Base-by-base conservation (phyloP, 495 filamentous ascomycete species). In the Podospora sp. region DNA sequence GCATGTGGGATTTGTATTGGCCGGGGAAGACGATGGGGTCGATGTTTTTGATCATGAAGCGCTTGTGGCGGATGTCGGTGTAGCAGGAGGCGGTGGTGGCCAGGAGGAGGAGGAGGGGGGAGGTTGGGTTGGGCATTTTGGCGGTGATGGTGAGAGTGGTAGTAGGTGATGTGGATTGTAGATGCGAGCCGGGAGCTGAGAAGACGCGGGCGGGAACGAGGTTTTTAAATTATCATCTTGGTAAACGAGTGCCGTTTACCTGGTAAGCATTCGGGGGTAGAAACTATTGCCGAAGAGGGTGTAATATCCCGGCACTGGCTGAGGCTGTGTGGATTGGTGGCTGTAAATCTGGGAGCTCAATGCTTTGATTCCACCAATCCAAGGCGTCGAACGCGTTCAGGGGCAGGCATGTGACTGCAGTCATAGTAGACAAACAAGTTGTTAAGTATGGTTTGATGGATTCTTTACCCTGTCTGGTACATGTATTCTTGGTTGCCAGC, bases 31-130 rank as follows among this genome's bases (percentile, higher is more conserved):
- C 74, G 60, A 77, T 76, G 21, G 75, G 77, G 62, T 79, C 77
- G 61, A 79, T 77, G 58, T 79, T 77, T 68, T 79, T 79, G 51
- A 72, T 60, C 75, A 79, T 75, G 63, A 77, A 77, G 6, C 72
- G 75, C 62, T 75, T 77, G 65, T 79, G 75, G 33, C 73, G 71
- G 65, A 76, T 77, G 56, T 76, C 77, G 26, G 77, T 76, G 57
- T 73, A 70, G 57, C 72, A 70, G 65, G 74, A 69, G n/a, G 62
- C 62, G 55, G 67, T 74, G 11, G 61, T 60, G 8, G 60, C 69
- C 16, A 56, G 68, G 60, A 56, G 25, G 61, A 26, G 26, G 57
- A 60, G 16, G 4, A 35, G 16, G 57, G 20, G 25, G 57, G 5
- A 11, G 11, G 29, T 29, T 29, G 57, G 9, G 3, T 60, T 60